Evolutionary conservation across 2,329 filamentous ascomycete species (phyloP).

Genomic region (Ascochyta clinopodiicola): DNA sequence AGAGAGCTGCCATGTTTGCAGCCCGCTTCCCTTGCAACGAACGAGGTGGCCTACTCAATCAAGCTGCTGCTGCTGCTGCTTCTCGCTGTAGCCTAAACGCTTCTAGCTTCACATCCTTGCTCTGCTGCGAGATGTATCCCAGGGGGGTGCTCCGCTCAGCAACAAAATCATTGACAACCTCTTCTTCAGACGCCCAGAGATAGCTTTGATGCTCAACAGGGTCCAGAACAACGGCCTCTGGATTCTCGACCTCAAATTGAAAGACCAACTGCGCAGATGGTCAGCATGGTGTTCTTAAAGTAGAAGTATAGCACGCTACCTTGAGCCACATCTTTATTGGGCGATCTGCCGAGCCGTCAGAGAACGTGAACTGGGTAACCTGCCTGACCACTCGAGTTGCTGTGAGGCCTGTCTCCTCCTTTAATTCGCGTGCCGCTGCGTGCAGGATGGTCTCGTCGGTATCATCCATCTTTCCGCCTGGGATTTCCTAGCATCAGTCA

Average conservation of each 20-base stretch:
- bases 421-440: conserved; percentile 57
- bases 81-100: conserved; percentile 39
- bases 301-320: conserved; percentile 12
- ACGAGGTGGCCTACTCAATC: background rate
- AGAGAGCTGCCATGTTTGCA: background rate
- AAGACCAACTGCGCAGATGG: conserved; percentile 29
- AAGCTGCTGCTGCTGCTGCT: background rate
- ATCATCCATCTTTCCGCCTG: conserved; percentile 58
- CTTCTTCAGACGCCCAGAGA: conserved; percentile 50
- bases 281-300: background rate
- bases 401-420: conserved; percentile 60
- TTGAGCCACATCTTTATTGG: conserved; percentile 42
- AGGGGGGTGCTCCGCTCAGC: conserved; percentile 32
- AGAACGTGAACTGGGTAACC: conserved; percentile 47
- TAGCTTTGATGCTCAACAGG: conserved; percentile 52
- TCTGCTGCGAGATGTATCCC: conserved; percentile 38
- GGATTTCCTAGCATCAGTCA: conserved; percentile 53
- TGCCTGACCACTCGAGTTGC: conserved; percentile 53
- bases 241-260: conserved; percentile 42
- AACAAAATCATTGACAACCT: conserved; percentile 41
- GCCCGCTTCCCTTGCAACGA: background rate
- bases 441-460: conserved; percentile 57
- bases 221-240: conserved; percentile 39
- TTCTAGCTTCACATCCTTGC: conserved; percentile 44
- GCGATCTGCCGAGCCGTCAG: conserved; percentile 21